Evolutionary conservation across 192 early-diverging fungal genomes (phyloP).

Genomic region (Funneliformis mosseae): DNA sequence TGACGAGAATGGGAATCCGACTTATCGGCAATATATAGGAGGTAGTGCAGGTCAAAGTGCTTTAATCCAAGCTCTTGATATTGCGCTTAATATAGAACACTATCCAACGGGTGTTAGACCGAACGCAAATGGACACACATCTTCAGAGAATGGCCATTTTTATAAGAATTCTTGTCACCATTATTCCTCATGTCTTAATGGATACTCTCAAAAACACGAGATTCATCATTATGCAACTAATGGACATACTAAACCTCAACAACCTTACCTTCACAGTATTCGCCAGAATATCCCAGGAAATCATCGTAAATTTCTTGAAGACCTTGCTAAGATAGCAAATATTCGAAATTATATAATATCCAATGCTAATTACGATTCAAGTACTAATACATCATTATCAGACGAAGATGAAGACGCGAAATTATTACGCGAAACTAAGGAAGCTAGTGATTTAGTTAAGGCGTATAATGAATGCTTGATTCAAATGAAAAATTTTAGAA

Average conservation of each 20-base stretch:
- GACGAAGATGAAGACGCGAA: conserved; percentile 26
- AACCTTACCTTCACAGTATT: conserved; percentile 87
- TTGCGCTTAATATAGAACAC: conserved; percentile 87
- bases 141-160: no score
- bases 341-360: conserved; percentile 66
- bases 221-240: not conserved
- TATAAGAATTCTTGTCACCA: not conserved
- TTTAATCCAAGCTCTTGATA: conserved; percentile 89
- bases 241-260: conserved; percentile 47
- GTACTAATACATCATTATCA: conserved; percentile 11
- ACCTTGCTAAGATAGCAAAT: conserved; percentile 65
- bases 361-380: conserved; percentile 34
- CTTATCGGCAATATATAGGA: conserved; percentile 81
- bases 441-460: conserved; percentile 49
- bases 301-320: conserved; percentile 85
- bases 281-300: conserved; percentile 89
- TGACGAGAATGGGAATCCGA: conserved; percentile 53
- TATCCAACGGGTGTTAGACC: conserved; percentile 65
- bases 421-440: conserved; percentile 26
- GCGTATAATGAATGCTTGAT: conserved; percentile 82
- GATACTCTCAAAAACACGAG: not conserved
- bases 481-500: conserved; percentile 84
- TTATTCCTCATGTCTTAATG: not conserved
- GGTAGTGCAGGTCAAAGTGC: conserved; percentile 94
- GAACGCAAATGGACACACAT: not conserved